Evolutionary conservation across 2,329 filamentous ascomycete species (phyloP).

Genomic region (Bipolaris zeicola): DNA sequence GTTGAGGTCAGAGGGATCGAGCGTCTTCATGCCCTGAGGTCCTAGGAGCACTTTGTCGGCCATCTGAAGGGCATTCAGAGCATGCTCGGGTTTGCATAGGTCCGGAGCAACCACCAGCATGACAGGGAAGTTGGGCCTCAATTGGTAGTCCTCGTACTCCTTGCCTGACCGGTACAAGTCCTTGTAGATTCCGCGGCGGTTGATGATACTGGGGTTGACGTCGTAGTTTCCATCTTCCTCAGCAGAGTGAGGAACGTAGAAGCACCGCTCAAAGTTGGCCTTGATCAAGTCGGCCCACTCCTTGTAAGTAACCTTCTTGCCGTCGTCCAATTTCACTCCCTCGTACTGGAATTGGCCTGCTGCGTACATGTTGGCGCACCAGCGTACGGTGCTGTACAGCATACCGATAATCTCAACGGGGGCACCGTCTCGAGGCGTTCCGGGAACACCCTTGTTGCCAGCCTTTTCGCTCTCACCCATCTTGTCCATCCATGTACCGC

Average conservation of each 20-base stretch:
- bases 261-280: conserved; percentile 87
- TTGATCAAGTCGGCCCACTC: conserved; percentile 84
- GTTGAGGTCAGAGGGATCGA: conserved; percentile 90
- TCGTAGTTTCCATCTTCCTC: conserved; percentile 78
- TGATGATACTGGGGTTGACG: conserved; percentile 77
- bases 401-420: conserved; percentile 95
- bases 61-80: conserved; percentile 76
- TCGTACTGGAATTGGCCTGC: conserved; percentile 73
- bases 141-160: conserved; percentile 96
- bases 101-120: conserved; percentile 93
- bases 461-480: conserved; percentile 98
- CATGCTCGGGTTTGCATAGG: conserved; percentile 79
- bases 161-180: conserved; percentile 93
- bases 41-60: conserved; percentile 82
- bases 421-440: conserved; percentile 94
- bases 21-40: conserved; percentile 91
- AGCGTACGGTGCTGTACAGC: conserved; percentile 84
- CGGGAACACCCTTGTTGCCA: conserved; percentile 88
- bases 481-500: conserved; percentile 99
- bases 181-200: conserved; percentile 96
- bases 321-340: conserved; percentile 71
- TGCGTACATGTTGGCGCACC: conserved; percentile 72
- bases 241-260: conserved; percentile 76
- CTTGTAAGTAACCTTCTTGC: conserved; percentile 67
- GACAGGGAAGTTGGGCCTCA: conserved; percentile 91